phyloP scores from a whole-genome alignment of 2,329 filamentous ascomycete genomes.

The Rhexocercosporidium sp. region DNA sequence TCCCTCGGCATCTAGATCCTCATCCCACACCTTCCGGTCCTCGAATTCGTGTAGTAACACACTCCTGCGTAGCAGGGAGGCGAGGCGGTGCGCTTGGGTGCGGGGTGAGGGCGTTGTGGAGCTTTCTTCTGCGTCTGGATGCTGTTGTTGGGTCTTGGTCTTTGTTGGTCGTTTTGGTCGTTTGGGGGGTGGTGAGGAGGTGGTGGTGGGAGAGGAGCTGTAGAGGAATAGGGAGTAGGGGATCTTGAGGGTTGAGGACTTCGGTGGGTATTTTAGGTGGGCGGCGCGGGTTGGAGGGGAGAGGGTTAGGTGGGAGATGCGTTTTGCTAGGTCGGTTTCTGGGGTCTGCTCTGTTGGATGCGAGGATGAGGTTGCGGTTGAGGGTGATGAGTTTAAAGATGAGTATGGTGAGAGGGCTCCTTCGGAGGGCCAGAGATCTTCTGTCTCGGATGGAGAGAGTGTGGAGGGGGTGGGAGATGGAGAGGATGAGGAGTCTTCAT shows the following conservation, averaged over 20 bases:
- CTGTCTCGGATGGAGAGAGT: not conserved
- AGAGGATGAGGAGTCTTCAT: not conserved
- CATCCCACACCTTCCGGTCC: conserved; percentile 33
- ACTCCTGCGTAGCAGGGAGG: conserved; percentile 36
- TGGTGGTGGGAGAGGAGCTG: not conserved
- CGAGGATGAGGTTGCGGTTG: not conserved
- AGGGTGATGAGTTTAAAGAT: not conserved
- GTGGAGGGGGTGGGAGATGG: not conserved
- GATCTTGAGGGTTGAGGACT: conserved; percentile 31
- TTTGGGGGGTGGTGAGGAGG: not conserved
- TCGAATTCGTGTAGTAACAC: conserved; percentile 34
- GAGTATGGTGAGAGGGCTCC: not conserved
- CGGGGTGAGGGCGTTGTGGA: not conserved
- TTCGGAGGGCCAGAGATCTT: not conserved
- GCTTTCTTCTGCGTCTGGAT: not conserved
- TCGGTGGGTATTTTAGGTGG: conserved; percentile 37
- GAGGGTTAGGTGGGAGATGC: conserved; percentile 9
- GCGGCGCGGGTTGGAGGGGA: conserved; percentile 21
- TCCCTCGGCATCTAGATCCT: conserved; percentile 25
- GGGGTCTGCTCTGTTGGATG: not conserved
- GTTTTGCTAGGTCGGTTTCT: not conserved
- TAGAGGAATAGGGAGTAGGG: conserved; percentile 34
- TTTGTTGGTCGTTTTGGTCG: not conserved
- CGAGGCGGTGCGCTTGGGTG: conserved; percentile 36
- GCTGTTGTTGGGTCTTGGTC: not conserved